Base-by-base conservation (phyloP, 208 protist genomes). In the Leptomonas pyrrhocoris region DNA sequence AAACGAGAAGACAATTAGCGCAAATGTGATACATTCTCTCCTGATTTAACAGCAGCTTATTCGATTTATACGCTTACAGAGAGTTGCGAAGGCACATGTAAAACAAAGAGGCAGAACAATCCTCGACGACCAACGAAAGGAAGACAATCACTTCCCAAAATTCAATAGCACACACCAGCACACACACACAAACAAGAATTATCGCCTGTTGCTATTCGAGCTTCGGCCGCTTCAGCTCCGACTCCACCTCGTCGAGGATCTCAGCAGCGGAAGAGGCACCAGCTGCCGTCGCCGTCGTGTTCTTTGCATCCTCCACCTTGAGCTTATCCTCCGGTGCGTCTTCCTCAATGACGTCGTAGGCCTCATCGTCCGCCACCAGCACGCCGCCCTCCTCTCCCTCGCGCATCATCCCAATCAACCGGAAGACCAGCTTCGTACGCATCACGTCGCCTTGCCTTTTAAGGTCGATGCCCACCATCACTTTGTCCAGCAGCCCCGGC, bases 401-500 rank as follows among this genome's bases (percentile, higher is more conserved):
- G 13, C 74, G 68, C 89, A 92, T 94, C 59, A 87, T 71, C n/a
- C 87, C 87, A 31, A 85, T 63, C 7, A 95, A 53, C 4, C 76
- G 67, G 73, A 92, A 95, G 25, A 83, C 51, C 9, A 95, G 79
- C 46, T 84, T 89, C 12, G 90, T 93, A 50, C 87, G 83, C 76
- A 95, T 77, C 49, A 90, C 81, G 56, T 95, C 90, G 16, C 90
- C 90, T 25, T 82, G 73, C 36, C 78, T 79, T 64, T 84, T 84
- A 30, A 94, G 73, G 53, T 90, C 74, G 72, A 96, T 94, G 48
- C 85, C 70, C 12, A 96, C 91, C 23, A 48, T 71, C 36, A 94
- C 91, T 70, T 84, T 89, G n/a, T 94, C 86, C 25, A 96, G 79
- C 60, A 96, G 78, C 25, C 81, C 77, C 0, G 91, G 91, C 36